Conservation (phyloP, 1,139 yeast genomes). For the Pichiaceae sp. region DNA sequence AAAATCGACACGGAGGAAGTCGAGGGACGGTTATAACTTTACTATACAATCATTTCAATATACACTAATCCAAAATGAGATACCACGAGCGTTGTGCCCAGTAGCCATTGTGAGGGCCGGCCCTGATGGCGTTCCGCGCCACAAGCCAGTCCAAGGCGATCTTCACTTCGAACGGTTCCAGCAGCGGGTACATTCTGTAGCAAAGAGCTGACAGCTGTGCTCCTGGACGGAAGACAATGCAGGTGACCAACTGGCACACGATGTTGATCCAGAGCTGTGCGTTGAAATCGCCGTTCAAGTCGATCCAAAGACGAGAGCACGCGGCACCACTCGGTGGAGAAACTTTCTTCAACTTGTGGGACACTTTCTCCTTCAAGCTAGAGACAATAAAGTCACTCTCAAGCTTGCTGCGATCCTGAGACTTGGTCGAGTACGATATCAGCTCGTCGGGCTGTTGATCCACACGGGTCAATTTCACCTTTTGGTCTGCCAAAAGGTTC, state of each 20-base stretch:
- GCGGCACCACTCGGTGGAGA: constrained; percentile 54
- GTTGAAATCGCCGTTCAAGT: constrained; percentile 53
- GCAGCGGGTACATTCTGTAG: constrained; percentile 30
- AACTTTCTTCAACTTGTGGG: constrained; percentile 6
- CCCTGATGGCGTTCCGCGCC: constrained; percentile 31
- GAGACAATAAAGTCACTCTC: constrained; percentile 52
- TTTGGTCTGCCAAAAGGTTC: constrained; percentile 32
- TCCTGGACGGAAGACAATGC: constrained; percentile 64
- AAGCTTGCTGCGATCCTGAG: constrained; percentile 50
- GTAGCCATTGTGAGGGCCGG: constrained; percentile 38
- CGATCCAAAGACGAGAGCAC: constrained; percentile 68
- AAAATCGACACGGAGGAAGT: constrained; percentile 1
- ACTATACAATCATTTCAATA: not conserved
- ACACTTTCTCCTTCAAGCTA: constrained; percentile 6
- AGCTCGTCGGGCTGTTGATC: constrained; percentile 39
- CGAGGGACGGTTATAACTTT: constrained; percentile 11
- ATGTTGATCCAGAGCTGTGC: constrained; percentile 51
- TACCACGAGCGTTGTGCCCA: constrained; percentile 50
- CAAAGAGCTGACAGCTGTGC: constrained; percentile 31
- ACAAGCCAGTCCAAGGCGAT: constrained; percentile 52
- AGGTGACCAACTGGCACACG: constrained; percentile 38
- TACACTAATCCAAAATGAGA: not conserved
- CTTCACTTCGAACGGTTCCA: constrained; percentile 41
- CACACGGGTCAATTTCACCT: constrained; percentile 38
- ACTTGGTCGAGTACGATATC: constrained; percentile 54